phyloP scores from a whole-genome alignment of 306 rosid species.

The Cicer chorassanicum region DNA sequence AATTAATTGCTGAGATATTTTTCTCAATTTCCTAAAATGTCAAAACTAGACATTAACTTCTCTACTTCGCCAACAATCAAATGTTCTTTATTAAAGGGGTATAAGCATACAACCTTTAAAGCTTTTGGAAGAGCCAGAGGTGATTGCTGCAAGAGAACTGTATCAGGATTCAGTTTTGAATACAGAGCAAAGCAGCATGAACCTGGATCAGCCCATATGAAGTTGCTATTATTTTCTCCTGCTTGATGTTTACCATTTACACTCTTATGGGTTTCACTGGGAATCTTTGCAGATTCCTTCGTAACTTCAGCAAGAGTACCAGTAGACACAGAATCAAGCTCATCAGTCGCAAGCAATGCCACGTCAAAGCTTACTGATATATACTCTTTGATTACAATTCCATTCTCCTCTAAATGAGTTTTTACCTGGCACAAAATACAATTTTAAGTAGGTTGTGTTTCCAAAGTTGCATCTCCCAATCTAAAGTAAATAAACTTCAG shows the following conservation, averaged over 20 bases:
- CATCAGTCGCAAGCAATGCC: conserved; percentile 64
- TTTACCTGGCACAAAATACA: conserved; percentile 65
- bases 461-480: conserved; percentile 29
- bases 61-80: conserved; percentile 32
- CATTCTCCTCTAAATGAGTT: conserved; percentile 65
- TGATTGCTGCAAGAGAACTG: conserved; percentile 78
- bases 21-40: conserved; percentile 23
- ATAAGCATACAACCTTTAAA: conserved; percentile 66
- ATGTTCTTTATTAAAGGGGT: conserved; percentile 14
- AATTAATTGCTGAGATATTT: conserved; percentile 5
- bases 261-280: conserved; percentile 33
- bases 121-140: conserved; percentile 99
- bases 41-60: conserved; percentile 22
- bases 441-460: conserved; percentile 15
- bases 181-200: conserved; percentile 87
- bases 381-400: conserved; percentile 84
- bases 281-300: conserved; percentile 32
- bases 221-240: conserved; percentile 52
- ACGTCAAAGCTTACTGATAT: conserved; percentile 69
- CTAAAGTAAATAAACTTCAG: conserved; percentile 33
- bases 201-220: conserved; percentile 89
- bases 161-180: conserved; percentile 67
- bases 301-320: conserved; percentile 44
- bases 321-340: conserved; percentile 54
- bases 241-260: conserved; percentile 55